phyloP scores from a whole-genome alignment of 1,139 yeast genomes.

The Pichia sp. region DNA sequence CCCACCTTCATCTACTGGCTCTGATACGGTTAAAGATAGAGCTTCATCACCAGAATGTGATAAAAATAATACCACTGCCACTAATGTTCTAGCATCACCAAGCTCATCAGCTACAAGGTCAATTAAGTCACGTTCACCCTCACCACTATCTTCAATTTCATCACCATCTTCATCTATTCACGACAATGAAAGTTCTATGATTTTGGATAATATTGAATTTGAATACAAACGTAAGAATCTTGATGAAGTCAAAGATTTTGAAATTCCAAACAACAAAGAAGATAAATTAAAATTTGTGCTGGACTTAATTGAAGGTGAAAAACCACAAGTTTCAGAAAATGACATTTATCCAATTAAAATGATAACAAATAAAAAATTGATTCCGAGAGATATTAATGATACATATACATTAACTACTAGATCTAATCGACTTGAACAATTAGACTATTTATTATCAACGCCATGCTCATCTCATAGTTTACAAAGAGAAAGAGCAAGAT shows the following conservation, averaged over 20 bases:
- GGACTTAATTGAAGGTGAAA: slow-evolving; percentile 18
- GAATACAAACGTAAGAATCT: slow-evolving; percentile 2
- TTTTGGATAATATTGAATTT: not conserved
- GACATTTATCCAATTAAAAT: slow-evolving; percentile 21
- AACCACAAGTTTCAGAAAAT: slow-evolving; percentile 15
- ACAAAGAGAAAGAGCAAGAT: slow-evolving; percentile 37
- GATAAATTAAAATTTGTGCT: slow-evolving; percentile 12
- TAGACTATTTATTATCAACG: slow-evolving; percentile 20
- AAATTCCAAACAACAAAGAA: slow-evolving; percentile 17
- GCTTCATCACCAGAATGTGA: not conserved
- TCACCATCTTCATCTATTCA: not conserved
- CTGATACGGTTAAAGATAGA: not conserved
- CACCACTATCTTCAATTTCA: not conserved
- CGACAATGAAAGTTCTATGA: not conserved
- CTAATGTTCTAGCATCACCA: not conserved
- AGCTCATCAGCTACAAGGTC: not conserved
- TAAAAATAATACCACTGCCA: not conserved
- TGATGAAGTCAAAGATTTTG: slow-evolving; percentile 2
- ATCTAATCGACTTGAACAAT: slow-evolving; percentile 20
- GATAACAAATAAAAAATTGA: slow-evolving; percentile 16
- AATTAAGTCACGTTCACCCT: not conserved
- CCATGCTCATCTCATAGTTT: slow-evolving; percentile 34
- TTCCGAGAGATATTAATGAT: slow-evolving; percentile 21
- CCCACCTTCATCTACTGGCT: not conserved
- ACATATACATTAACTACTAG: slow-evolving; percentile 26